phyloP scores from a whole-genome alignment of 305 asterid genomes.

The Rubia peregrina region DNA sequence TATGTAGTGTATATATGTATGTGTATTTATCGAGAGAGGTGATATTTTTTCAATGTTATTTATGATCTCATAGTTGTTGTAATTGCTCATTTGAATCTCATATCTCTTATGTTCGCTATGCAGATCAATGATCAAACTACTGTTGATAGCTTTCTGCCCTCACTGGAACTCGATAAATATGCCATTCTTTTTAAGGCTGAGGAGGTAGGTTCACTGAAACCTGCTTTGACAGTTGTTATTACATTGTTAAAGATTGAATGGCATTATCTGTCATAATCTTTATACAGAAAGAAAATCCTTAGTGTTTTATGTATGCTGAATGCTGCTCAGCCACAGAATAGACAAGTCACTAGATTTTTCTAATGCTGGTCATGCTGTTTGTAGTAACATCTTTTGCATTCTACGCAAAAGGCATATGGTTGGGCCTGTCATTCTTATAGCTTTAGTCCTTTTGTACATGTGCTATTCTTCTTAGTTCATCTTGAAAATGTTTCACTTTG shows the following conservation, averaged over 20 bases:
- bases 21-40: neutral
- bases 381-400: neutral
- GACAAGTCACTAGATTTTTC: neutral
- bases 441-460: neutral
- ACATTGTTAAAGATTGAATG: neutral
- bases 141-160: slow-evolving; percentile 73
- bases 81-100: neutral
- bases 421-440: neutral
- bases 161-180: slow-evolving; percentile 72
- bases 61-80: neutral
- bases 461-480: neutral
- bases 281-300: neutral
- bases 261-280: neutral
- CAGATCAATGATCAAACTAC: slow-evolving; percentile 65
- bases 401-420: neutral
- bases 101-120: slow-evolving; percentile 22
- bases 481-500: neutral
- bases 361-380: neutral
- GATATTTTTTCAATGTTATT: neutral
- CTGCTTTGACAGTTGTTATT: slow-evolving; percentile 1
- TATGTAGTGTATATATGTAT: too few relatives aligned
- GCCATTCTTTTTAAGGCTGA: slow-evolving; percentile 75
- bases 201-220: slow-evolving; percentile 50
- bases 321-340: neutral
- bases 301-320: neutral